These are phyloP conservation scores for Lachnellula subtilissima DNA, from an alignment of 2,329 filamentous ascomycete genomes.

Conservation along the genomic window DNA sequence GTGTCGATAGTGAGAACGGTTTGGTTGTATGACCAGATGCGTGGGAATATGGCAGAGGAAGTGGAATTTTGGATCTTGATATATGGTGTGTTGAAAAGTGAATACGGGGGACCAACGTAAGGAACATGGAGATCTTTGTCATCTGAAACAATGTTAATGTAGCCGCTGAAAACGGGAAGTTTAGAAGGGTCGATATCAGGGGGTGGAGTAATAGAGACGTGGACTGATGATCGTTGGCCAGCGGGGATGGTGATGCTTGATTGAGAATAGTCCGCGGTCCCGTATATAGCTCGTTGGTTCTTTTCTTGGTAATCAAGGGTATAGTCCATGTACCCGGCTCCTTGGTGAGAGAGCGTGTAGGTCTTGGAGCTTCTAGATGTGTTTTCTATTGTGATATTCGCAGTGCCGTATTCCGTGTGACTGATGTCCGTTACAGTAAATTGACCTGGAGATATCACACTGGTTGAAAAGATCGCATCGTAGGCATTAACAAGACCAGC, in stretches of 20 bases:
- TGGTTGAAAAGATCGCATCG: conserved; percentile 26
- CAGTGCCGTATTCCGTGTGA: conserved; percentile 7
- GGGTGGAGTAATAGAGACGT: conserved; percentile 17
- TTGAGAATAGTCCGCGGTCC: conserved; percentile 17
- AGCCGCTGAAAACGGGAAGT: conserved; percentile 26
- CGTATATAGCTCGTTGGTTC: conserved; percentile 23
- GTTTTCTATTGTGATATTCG: conserved; percentile 28
- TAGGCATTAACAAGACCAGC: conserved; percentile 33
- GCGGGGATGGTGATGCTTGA: conserved; percentile 17
- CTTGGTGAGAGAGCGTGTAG: conserved; percentile 24
- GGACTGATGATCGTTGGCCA: conserved; percentile 15
- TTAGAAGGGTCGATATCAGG: conserved; percentile 14
- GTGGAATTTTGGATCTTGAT: neutral
- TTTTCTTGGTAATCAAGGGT: conserved; percentile 10
- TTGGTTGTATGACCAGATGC: conserved; percentile 1
- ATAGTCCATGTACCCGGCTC: conserved; percentile 23
- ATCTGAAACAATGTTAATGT: conserved; percentile 16
- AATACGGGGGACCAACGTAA: conserved; percentile 26
- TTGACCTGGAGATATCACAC: conserved; percentile 22
- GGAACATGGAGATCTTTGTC: conserved; percentile 21
- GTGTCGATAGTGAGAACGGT: conserved; percentile 1
- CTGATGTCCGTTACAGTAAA: conserved; percentile 16
- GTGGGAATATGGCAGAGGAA: neutral
- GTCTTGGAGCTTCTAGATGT: conserved; percentile 14
- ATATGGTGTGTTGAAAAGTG: conserved; percentile 17